Evolutionary conservation across 805 yeast genomes (phyloP).

Genomic region (Starmerella sp.): DNA sequence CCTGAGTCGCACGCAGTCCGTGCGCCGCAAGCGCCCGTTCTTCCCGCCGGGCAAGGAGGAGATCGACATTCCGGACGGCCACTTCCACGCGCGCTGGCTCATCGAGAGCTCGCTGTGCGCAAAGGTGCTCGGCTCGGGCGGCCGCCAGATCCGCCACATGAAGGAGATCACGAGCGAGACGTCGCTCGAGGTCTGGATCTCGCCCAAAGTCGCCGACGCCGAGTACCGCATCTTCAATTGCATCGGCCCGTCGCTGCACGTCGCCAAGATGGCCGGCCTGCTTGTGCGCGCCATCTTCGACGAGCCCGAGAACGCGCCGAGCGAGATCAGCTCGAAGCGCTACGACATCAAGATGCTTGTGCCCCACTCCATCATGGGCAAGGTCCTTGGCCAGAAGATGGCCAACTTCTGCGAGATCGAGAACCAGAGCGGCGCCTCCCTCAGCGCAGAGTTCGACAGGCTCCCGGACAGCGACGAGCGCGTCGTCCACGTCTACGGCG

Average conservation of each 20-base stretch:
- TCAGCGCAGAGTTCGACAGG: constrained; percentile 61
- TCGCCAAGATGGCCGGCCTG: constrained; percentile 71
- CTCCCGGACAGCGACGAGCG: constrained; percentile 72
- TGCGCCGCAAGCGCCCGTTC: neutral
- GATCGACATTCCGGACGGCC: neutral
- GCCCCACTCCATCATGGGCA: constrained; percentile 73
- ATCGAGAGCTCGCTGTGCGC: constrained; percentile 14
- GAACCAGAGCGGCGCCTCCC: constrained; percentile 64
- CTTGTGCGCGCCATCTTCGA: constrained; percentile 54
- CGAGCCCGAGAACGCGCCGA: constrained; percentile 50
- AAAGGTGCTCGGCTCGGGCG: constrained; percentile 18
- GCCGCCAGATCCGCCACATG: constrained; percentile 14
- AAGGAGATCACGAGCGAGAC: constrained; percentile 11
- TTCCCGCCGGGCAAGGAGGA: neutral
- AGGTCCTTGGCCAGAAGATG: constrained; percentile 61
- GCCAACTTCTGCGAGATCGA: constrained; percentile 68
- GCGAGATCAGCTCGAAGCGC: constrained; percentile 42
- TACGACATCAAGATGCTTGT: constrained; percentile 51
- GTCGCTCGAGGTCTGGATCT: constrained; percentile 26
- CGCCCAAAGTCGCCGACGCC: constrained; percentile 33
- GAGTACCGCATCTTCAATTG: constrained; percentile 67
- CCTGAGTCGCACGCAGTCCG: neutral
- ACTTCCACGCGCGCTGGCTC: constrained; percentile 13
- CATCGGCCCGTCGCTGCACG: constrained; percentile 63
- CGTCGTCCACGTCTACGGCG: constrained; percentile 57